These are phyloP conservation scores for Metschnikowia colocasiae DNA, from an alignment of 805 yeast genomes.

Conservation along the genomic window DNA sequence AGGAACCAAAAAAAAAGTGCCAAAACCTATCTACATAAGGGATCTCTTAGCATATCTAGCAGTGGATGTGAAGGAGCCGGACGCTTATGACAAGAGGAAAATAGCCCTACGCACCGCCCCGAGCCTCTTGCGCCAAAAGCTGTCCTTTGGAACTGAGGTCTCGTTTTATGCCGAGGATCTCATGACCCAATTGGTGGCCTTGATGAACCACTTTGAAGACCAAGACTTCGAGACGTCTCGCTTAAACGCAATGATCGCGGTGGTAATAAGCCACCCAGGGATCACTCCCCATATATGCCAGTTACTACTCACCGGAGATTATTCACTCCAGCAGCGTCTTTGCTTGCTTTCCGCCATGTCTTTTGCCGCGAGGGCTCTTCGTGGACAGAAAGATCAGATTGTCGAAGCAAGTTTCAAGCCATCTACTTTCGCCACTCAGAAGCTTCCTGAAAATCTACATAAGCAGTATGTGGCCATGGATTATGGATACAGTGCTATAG, in stretches of 20 bases:
- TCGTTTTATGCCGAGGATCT: constrained; percentile 54
- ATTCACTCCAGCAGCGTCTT: constrained; percentile 76
- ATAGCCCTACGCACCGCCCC: constrained; percentile 53
- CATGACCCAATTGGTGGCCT: constrained; percentile 46
- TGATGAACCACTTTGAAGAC: constrained; percentile 56
- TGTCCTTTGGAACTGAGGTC: constrained; percentile 57
- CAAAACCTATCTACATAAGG: constrained; percentile 64
- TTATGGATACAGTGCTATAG: constrained; percentile 16
- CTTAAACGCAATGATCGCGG: constrained; percentile 61
- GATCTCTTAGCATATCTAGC: constrained; percentile 61
- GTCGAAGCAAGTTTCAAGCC: constrained; percentile 35
- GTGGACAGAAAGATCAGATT: constrained; percentile 53
- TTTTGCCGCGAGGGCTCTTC: constrained; percentile 67
- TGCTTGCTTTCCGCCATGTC: constrained; percentile 64
- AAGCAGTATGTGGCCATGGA: constrained; percentile 33
- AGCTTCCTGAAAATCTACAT: constrained; percentile 49
- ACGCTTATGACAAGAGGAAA: constrained; percentile 47
- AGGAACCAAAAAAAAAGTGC: constrained; percentile 30
- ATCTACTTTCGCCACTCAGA: constrained; percentile 33
- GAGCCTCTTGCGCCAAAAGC: constrained; percentile 62
- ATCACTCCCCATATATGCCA: constrained; percentile 45
- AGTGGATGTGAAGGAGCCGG: constrained; percentile 41
- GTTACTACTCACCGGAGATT: constrained; percentile 64
- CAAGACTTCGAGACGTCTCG: constrained; percentile 59
- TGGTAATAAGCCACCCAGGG: constrained; percentile 48